Evolutionary conservation across 176 grass and related monocot genomes (phyloP).

Genomic region (Avena sativa): DNA sequence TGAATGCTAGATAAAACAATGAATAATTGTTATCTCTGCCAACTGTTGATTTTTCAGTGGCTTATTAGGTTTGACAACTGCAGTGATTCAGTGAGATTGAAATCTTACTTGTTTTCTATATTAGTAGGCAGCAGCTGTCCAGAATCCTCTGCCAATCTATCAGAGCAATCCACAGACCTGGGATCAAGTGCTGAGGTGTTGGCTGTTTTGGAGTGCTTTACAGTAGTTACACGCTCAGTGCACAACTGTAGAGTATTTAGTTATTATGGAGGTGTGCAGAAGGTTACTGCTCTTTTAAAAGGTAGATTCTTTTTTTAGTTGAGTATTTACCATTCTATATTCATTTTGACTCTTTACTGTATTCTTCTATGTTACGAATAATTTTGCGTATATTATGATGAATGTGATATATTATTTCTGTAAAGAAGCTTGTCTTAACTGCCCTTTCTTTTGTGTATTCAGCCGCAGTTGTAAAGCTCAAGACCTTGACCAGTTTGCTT

Average conservation of each 20-base stretch:
- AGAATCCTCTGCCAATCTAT: conserved; percentile 62
- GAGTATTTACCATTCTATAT: background rate
- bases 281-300: conserved; percentile 95
- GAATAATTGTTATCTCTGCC: conserved; percentile 13
- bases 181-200: conserved; percentile 75
- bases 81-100: conserved; percentile 17
- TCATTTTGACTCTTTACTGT: conserved; percentile 16
- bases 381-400: conserved; percentile 20
- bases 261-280: conserved; percentile 96
- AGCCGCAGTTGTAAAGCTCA: conserved; percentile 91
- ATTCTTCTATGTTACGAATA: conserved; percentile 13
- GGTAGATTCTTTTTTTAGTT: conserved; percentile 53
- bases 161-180: conserved; percentile 64
- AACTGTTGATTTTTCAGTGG: conserved; percentile 29
- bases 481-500: conserved; percentile 88
- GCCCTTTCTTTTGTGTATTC: conserved; percentile 54
- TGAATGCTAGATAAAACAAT: conserved; percentile 30
- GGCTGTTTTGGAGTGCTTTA: conserved; percentile 73
- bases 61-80: conserved; percentile 34
- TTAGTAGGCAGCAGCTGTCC: conserved; percentile 66
- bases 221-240: conserved; percentile 77
- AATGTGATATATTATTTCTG: conserved; percentile 32
- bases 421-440: conserved; percentile 43
- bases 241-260: conserved; percentile 97
- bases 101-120: conserved; percentile 38